Evolutionary conservation across 768 basidiomycete genomes (phyloP), one percentile per base, ranked within the genome.

Genomic region (Tricholoma flavovirens): DNA sequence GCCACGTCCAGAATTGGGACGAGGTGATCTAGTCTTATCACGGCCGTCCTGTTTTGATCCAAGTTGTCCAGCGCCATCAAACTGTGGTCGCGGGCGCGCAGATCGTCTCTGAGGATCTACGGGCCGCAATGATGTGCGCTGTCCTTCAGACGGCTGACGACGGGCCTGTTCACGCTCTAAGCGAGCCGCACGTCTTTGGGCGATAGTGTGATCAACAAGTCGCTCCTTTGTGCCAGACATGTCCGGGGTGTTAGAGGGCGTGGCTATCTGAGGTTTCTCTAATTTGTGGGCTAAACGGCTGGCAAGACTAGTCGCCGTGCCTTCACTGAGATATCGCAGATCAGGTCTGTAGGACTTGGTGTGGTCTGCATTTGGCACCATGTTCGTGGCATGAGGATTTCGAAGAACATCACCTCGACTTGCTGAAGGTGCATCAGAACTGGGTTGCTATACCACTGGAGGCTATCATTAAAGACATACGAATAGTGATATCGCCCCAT

Each of bases 401-500:
- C 30, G 46, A 22, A 61, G 51, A 42, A 65, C 43, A 40, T 64
- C 64, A 51, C 63, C 46, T 33, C 59, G 60, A 22, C 60, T 54
- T 10, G 59, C 64, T 64, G 42, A 9, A 21, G 19, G 4, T 17
- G 30, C 11, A 21, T 60, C 15, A 61, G 22, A 26, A 14, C 24
- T 10, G 5, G 24, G 51, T 15, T n/a, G n/a, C 8, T 14, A 38
- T n/a, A 32, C 46, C 17, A 7, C n/a, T n/a, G n/a, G 22, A 15
- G 42, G 11, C 5, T 33, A 48, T 26, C 11, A 36, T 36, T 30
- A 49, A 26, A 22, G 46, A 68, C 73, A 61, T 64, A 75, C 75
- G 73, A 61, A 75, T 75, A 48, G 57, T 33, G 49, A 76, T 59
- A 43, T 63, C 55, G 33, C 60, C 64, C 61, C 63, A 68, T 42